Conservation (phyloP, 129 eudicot species). For the Gnaphalium uliginosum region DNA sequence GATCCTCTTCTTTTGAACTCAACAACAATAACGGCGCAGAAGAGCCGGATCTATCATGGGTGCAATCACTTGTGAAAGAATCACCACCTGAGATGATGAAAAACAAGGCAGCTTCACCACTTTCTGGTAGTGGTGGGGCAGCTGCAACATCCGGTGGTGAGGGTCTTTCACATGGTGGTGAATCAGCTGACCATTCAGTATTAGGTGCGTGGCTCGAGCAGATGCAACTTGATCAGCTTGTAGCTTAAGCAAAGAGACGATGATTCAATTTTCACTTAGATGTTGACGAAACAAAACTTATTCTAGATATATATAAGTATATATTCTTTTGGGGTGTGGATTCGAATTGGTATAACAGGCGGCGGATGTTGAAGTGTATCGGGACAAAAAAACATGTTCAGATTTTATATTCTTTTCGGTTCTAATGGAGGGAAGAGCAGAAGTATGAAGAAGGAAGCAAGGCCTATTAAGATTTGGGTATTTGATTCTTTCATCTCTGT, state of each 20-base stretch:
- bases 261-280: slow-evolving; percentile 37
- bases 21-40: slow-evolving; percentile 50
- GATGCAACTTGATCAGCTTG: slow-evolving; percentile 96
- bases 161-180: slow-evolving; percentile 52
- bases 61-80: slow-evolving; percentile 90
- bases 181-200: slow-evolving; percentile 72
- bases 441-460: slow-evolving; percentile 23
- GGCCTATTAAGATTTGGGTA: slow-evolving; percentile 28
- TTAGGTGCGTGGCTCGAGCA: slow-evolving; percentile 95
- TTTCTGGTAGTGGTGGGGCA: slow-evolving; percentile 31
- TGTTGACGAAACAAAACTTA: slow-evolving; percentile 28
- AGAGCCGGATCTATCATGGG: slow-evolving; percentile 96
- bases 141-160: slow-evolving; percentile 86
- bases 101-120: slow-evolving; percentile 54
- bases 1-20: slow-evolving; percentile 52
- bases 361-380: slow-evolving; percentile 28
- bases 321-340: slow-evolving; percentile 50
- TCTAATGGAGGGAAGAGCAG: slow-evolving; percentile 36
- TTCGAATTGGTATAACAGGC: slow-evolving; percentile 29
- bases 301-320: slow-evolving; percentile 39
- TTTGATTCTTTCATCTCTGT: slow-evolving; percentile 28
- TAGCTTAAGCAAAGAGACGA: slow-evolving; percentile 49
- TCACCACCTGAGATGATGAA: slow-evolving; percentile 88
- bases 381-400: slow-evolving; percentile 21
- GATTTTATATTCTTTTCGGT: slow-evolving; percentile 48